These are phyloP conservation scores for Yamadazyma taylorii DNA, from an alignment of 1,139 yeast genomes.

Conservation along the genomic window DNA sequence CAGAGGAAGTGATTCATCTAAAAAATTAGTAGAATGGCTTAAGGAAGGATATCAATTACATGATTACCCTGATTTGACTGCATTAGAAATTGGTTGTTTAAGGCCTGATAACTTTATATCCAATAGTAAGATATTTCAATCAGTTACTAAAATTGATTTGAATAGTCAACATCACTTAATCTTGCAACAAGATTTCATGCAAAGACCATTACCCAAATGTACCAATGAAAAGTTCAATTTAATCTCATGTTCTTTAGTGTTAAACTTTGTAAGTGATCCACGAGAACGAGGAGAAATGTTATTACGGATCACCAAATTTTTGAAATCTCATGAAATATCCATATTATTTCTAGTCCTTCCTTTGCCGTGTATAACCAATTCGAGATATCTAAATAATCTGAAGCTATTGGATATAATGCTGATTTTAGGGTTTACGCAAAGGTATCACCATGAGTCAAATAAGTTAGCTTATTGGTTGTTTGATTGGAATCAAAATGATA, in stretches of 20 bases:
- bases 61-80: conserved; percentile 20
- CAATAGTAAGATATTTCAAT: conserved; percentile 46
- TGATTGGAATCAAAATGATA: conserved; percentile 41
- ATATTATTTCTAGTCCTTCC: conserved; percentile 80
- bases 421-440: conserved; percentile 55
- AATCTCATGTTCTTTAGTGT: conserved; percentile 80
- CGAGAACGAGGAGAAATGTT: conserved; percentile 77
- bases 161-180: conserved; percentile 77
- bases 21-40: conserved; percentile 70
- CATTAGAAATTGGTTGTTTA: conserved; percentile 83
- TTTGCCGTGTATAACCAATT: conserved; percentile 78
- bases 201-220: conserved; percentile 57
- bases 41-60: conserved; percentile 12
- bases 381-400: conserved; percentile 66
- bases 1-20: conserved; percentile 92
- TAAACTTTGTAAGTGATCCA: conserved; percentile 83
- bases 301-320: conserved; percentile 55
- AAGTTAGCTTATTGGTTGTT: conserved; percentile 82
- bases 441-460: conserved; percentile 56
- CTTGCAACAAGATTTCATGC: conserved; percentile 79
- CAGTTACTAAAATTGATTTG: conserved; percentile 69
- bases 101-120: conserved; percentile 71
- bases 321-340: conserved; percentile 30
- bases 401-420: conserved; percentile 49
- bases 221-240: conserved; percentile 54